Conservation (phyloP, 2,329 filamentous ascomycete genomes). For the Corynespora cassiicola region DNA sequence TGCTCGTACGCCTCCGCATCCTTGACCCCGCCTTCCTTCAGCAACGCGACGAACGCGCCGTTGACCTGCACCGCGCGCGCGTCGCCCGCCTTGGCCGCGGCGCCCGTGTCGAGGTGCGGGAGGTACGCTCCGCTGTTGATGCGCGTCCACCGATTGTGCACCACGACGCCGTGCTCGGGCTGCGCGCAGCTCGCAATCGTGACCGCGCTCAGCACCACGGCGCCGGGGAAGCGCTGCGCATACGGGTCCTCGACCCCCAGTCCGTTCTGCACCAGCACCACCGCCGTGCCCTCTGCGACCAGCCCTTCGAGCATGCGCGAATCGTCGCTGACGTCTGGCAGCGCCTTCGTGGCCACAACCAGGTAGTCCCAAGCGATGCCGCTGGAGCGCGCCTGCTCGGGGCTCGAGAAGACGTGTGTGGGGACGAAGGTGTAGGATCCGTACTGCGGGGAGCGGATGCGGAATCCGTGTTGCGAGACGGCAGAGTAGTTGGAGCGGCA, state of each 20-base stretch:
- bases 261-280: slow-evolving; percentile 75
- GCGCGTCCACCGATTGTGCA: slow-evolving; percentile 76
- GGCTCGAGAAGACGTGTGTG: slow-evolving; percentile 67
- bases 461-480: slow-evolving; percentile 67
- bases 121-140: slow-evolving; percentile 73
- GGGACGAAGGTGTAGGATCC: slow-evolving; percentile 71
- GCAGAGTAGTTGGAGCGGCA: slow-evolving; percentile 76
- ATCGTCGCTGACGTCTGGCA: slow-evolving; percentile 70
- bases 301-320: slow-evolving; percentile 67
- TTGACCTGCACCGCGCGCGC: slow-evolving; percentile 53
- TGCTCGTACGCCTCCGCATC: slow-evolving; percentile 71
- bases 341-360: slow-evolving; percentile 73
- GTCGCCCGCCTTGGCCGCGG: slow-evolving; percentile 21
- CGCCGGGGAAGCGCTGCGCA: slow-evolving; percentile 64
- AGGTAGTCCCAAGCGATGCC: slow-evolving; percentile 67
- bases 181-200: slow-evolving; percentile 75
- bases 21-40: slow-evolving; percentile 66
- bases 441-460: slow-evolving; percentile 69
- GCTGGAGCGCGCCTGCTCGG: slow-evolving; percentile 60
- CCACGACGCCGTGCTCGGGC: slow-evolving; percentile 65
- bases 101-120: slow-evolving; percentile 52
- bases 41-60: slow-evolving; percentile 59
- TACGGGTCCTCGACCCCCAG: slow-evolving; percentile 75
- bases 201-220: slow-evolving; percentile 70
- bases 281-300: slow-evolving; percentile 59